A percentile compares a stretch with the other conserved stretches of the same genome.
phyloP scores from a whole-genome alignment of 306 rosid genomes.

The Argentina anserina region DNA sequence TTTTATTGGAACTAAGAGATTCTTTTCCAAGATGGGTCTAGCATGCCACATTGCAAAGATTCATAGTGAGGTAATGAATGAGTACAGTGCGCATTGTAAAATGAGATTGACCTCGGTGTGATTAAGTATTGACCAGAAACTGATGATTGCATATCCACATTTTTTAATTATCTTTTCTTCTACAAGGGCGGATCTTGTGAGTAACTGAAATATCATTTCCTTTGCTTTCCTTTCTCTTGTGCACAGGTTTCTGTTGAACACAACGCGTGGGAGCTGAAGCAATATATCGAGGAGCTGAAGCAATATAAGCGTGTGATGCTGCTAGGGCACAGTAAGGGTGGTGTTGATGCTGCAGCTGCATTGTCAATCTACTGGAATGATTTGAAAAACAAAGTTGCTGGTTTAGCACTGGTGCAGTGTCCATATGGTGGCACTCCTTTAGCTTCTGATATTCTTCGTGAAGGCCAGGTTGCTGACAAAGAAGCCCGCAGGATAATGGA shows the following conservation, averaged over 20 bases:
- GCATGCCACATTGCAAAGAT: slow-evolving; percentile 85
- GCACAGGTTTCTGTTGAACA: slow-evolving; percentile 70
- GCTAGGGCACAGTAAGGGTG: slow-evolving; percentile 89
- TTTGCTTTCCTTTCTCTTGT: background rate
- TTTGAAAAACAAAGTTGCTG: slow-evolving; percentile 77
- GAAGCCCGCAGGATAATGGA: slow-evolving; percentile 70
- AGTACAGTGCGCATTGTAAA: background rate
- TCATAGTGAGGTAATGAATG: slow-evolving; percentile 65
- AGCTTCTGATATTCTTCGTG: slow-evolving; percentile 72
- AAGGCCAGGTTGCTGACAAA: slow-evolving; percentile 83
- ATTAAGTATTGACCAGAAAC: background rate
- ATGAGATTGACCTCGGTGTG: background rate
- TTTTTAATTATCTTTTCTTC: background rate
- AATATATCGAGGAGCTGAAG: slow-evolving; percentile 73
- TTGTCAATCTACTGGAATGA: slow-evolving; percentile 61
- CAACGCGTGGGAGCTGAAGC: slow-evolving; percentile 78
- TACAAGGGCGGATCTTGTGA: background rate
- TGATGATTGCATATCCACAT: background rate
- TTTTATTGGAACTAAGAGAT: slow-evolving; percentile 72
- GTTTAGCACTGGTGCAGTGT: slow-evolving; percentile 75
- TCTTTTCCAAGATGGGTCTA: slow-evolving; percentile 87
- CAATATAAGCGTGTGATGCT: slow-evolving; percentile 74
- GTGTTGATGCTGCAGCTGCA: slow-evolving; percentile 79
- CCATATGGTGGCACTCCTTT: slow-evolving; percentile 86
- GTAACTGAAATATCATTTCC: background rate